Evolutionary conservation across 169 alveolate species (phyloP), one percentile per base, ranked within the genome.

Genomic region (Plasmodium knowlesi): DNA sequence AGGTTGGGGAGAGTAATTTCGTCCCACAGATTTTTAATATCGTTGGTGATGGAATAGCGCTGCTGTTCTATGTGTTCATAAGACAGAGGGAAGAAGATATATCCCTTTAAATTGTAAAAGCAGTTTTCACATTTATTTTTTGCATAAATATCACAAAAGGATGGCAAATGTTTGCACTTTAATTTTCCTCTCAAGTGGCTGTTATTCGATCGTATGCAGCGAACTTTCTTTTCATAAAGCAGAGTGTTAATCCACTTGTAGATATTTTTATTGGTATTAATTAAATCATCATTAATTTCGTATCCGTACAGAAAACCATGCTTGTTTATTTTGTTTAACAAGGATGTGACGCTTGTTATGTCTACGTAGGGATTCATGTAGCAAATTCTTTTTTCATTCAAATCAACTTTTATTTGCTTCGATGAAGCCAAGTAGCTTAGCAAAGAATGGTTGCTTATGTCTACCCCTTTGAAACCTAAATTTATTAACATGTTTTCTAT

Each of bases 11-110:
- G 30, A 6, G 95, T 41, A 43, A 95, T 95, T 37, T 95, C 89
- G 89, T 95, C 96, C 96, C 96, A 95, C 39, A 95, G 86, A 2
- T 78, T 93, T 81, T 95, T 95, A 53, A 95, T 93, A 22, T 95
- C 96, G 43, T 89, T 82, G 70, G 95, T 95, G 41, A 95, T 89
- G 54, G 83, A 54, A 54, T 86, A 82, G 6, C 96, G 92, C 70
- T 95, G 96, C 50, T 92, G 72, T 81, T 95, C 96, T n/a, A 80
- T 86, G 78, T 83, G 94, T 78, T 86, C 92, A 61, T 95, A 92
- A 19, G 95, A 92, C 5, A 95, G 96, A 2, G 96, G 96, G 37
- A 92, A 95, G 46, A 95, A 86, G n/a, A 92, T 83, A 53, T 81
- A 67, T 1, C 96, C 96, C 43, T 72, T 70, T 54, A 95, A 83